A percentile compares a stretch with the other conserved stretches of the same genome.
Evolutionary conservation across 1,284 basidiomycete species (phyloP).

Genomic region (Ceratobasidium sp.): DNA sequence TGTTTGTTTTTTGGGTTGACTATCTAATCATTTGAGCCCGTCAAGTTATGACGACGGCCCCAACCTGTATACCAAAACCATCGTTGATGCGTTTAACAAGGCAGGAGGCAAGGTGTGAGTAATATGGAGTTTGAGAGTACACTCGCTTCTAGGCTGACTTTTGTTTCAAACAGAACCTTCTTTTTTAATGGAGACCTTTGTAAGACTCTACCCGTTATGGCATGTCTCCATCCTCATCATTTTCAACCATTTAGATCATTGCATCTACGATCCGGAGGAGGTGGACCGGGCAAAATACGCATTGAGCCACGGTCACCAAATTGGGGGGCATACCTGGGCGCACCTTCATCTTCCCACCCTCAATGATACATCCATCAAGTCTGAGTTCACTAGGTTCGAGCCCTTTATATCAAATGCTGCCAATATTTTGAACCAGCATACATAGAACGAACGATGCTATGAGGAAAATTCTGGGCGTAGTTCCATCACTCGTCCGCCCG

Average conservation of each 20-base stretch:
- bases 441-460: slow-evolving; percentile 37
- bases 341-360: slow-evolving; percentile 39
- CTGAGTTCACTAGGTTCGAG: slow-evolving; percentile 31
- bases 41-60: background rate
- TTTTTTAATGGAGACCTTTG: slow-evolving; percentile 41
- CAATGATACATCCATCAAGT: slow-evolving; percentile 11
- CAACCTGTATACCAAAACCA: background rate
- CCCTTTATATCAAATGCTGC: too few relatives aligned
- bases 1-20: background rate
- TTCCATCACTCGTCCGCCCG: slow-evolving; percentile 43
- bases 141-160: background rate
- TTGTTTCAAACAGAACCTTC: slow-evolving; percentile 6
- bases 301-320: slow-evolving; percentile 53
- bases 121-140: background rate
- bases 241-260: slow-evolving; percentile 48
- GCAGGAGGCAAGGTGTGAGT: background rate
- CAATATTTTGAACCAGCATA: slow-evolving; percentile 4
- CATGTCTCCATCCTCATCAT: background rate
- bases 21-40: background rate
- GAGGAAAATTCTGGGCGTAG: slow-evolving; percentile 42
- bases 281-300: slow-evolving; percentile 52
- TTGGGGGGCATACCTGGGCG: slow-evolving; percentile 57
- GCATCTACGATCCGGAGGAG: slow-evolving; percentile 53
- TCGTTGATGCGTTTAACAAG: background rate
- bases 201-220: background rate